Evolutionary conservation across 2,329 filamentous ascomycete species (phyloP).

Genomic region (Calonectria leucothoes): DNA sequence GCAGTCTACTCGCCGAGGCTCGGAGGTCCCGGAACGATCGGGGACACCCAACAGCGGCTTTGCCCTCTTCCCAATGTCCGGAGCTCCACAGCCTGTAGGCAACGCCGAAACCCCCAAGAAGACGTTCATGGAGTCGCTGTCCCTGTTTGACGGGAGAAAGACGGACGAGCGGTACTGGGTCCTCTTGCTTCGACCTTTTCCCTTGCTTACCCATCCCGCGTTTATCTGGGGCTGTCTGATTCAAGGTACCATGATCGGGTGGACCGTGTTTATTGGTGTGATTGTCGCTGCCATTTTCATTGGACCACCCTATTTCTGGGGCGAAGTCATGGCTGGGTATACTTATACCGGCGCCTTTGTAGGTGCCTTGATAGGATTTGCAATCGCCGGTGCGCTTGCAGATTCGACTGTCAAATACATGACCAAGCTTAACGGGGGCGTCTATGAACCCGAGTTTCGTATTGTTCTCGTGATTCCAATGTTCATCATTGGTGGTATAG

Average conservation of each 20-base stretch:
- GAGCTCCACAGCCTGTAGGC: conserved; percentile 49
- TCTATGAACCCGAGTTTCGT: conserved; percentile 93
- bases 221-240: conserved; percentile 84
- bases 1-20: conserved; percentile 16
- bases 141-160: conserved; percentile 84
- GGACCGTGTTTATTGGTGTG: conserved; percentile 93
- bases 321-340: conserved; percentile 85
- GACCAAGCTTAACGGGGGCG: conserved; percentile 79
- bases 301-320: conserved; percentile 83
- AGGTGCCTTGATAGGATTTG: conserved; percentile 82
- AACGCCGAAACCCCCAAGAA: conserved; percentile 58
- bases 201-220: conserved; percentile 84
- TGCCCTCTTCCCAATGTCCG: conserved; percentile 46
- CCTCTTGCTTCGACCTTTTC: conserved; percentile 78
- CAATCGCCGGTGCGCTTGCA: conserved; percentile 78
- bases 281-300: conserved; percentile 86
- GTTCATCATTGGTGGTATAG: conserved; percentile 80
- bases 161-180: conserved; percentile 79
- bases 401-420: conserved; percentile 79
- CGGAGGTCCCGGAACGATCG: conserved; percentile 1
- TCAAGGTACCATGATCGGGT: conserved; percentile 91
- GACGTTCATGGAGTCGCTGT: conserved; percentile 70
- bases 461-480: conserved; percentile 86
- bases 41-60: conserved; percentile 35
- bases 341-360: conserved; percentile 88